Percentiles rank a stretch among this genome's conserved stretches.
These are phyloP conservation scores for Fusarium poae DNA, from an alignment of 2,329 filamentous ascomycete genomes.

Conservation along the genomic window DNA sequence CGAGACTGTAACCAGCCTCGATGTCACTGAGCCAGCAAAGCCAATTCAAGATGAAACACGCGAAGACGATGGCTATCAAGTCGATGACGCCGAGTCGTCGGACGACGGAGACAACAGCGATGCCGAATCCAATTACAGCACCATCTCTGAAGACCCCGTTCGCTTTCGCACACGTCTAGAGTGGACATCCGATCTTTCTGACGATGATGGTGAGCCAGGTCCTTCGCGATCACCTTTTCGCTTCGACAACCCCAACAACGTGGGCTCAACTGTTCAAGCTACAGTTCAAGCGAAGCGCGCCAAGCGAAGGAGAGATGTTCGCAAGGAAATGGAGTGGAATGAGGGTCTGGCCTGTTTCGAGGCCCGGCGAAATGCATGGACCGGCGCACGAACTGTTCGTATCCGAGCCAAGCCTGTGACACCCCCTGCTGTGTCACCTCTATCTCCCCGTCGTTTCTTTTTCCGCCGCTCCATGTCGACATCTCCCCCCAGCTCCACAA, in stretches of 20 bases:
- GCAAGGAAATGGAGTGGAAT: conserved; percentile 81
- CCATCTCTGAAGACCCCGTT: conserved; percentile 67
- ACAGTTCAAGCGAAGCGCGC: conserved; percentile 64
- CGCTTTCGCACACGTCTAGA: conserved; percentile 66
- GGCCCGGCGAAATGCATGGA: conserved; percentile 85
- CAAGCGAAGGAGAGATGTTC: conserved; percentile 67
- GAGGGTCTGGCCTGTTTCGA: conserved; percentile 84
- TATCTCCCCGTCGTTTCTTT: conserved; percentile 64
- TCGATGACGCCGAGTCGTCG: conserved; percentile 57
- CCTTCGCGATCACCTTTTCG: conserved; percentile 62
- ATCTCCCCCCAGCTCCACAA: conserved; percentile 53
- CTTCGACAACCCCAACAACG: conserved; percentile 64
- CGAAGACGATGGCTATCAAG: conserved; percentile 54
- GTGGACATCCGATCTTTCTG: conserved; percentile 70
- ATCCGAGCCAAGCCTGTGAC: conserved; percentile 62
- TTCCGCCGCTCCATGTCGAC: conserved; percentile 62
- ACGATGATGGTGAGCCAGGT: conserved; percentile 59
- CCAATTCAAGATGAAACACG: conserved; percentile 51
- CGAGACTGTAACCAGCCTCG: conserved; percentile 18
- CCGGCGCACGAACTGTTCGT: conserved; percentile 75
- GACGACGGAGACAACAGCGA: conserved; percentile 49
- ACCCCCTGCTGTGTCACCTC: conserved; percentile 59
- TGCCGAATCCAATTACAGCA: conserved; percentile 67
- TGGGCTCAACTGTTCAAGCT: conserved; percentile 58
- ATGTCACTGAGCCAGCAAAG: conserved; percentile 24